These are phyloP conservation scores for Rhizopus delemar DNA, from an alignment of 371 early-diverging fungal genomes.

Conservation along the genomic window DNA sequence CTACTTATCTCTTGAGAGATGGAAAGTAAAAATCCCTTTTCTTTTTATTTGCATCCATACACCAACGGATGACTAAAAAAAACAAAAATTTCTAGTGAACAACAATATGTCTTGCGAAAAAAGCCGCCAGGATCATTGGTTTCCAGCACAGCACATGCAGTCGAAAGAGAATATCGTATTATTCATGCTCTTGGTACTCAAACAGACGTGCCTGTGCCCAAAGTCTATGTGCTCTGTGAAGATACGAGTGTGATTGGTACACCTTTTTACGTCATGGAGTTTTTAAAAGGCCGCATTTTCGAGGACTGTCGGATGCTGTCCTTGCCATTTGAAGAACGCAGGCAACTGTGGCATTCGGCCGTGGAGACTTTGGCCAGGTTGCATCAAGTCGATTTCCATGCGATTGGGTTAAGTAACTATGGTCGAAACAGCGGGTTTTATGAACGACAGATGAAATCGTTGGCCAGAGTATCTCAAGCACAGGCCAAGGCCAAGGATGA, in stretches of 20 bases:
- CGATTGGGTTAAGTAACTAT: conserved; percentile 72
- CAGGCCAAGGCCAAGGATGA: conserved; percentile 71
- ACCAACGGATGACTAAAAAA: background rate
- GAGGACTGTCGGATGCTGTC: conserved; percentile 60
- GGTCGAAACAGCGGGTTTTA: conserved; percentile 77
- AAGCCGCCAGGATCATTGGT: conserved; percentile 88
- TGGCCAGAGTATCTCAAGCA: conserved; percentile 64
- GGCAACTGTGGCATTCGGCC: conserved; percentile 66
- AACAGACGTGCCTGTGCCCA: conserved; percentile 86
- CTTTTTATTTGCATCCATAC: background rate
- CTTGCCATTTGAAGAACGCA: conserved; percentile 60
- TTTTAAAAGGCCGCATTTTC: conserved; percentile 85
- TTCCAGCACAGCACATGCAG: conserved; percentile 86
- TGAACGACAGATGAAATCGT: conserved; percentile 75
- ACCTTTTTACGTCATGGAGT: conserved; percentile 95
- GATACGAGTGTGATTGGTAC: conserved; percentile 81
- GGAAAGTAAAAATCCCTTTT: conserved; percentile 54
- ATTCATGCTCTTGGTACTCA: conserved; percentile 71
- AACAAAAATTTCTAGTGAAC: conserved; percentile 29
- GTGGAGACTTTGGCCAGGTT: conserved; percentile 78
- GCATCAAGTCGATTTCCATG: conserved; percentile 69
- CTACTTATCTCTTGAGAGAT: conserved; percentile 80
- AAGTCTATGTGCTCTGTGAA: conserved; percentile 81
- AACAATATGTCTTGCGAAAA: conserved; percentile 83
- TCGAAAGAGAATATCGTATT: conserved; percentile 88